A percentile compares a stretch with the other conserved stretches of the same genome.
phyloP scores from a whole-genome alignment of 441 rosid species.

The Populus trichocarpa region DNA sequence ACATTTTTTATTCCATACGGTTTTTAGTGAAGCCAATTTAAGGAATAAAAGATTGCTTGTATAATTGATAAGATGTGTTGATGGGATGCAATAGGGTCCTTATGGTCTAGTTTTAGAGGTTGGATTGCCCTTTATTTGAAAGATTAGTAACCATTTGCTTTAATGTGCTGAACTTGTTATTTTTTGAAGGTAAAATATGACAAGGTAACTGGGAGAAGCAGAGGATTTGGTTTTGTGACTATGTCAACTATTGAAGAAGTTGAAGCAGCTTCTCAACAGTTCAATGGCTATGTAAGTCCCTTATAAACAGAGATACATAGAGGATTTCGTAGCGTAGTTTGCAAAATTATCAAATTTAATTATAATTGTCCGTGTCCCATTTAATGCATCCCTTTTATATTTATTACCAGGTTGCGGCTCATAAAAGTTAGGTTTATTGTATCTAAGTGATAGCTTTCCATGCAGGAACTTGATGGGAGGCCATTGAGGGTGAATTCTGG shows the following conservation, averaged over 20 bases:
- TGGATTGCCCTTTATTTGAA: neutral
- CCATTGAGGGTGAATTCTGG: conserved; percentile 68
- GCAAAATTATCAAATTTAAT: neutral
- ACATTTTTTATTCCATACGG: neutral
- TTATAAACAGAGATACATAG: neutral
- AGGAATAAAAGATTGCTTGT: neutral
- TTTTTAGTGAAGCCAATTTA: neutral
- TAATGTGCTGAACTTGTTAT: neutral
- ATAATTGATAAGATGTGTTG: neutral
- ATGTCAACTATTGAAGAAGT: conserved; percentile 75
- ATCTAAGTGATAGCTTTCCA: conserved; percentile 1
- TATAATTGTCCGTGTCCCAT: neutral
- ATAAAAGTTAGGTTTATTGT: neutral
- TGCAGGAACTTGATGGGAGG: conserved; percentile 73
- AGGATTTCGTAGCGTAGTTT: neutral
- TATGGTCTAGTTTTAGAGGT: neutral
- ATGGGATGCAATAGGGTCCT: neutral
- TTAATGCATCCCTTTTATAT: neutral
- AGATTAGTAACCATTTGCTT: neutral
- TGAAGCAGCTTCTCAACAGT: conserved; percentile 79
- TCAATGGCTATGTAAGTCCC: conserved; percentile 88
- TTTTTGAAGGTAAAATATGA: conserved; percentile 71
- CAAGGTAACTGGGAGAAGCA: conserved; percentile 85
- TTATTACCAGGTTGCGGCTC: neutral
- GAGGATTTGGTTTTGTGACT: conserved; percentile 95